These are phyloP conservation scores for Suillus hirtellus DNA, from an alignment of 768 basidiomycete species.

Conservation along the genomic window DNA sequence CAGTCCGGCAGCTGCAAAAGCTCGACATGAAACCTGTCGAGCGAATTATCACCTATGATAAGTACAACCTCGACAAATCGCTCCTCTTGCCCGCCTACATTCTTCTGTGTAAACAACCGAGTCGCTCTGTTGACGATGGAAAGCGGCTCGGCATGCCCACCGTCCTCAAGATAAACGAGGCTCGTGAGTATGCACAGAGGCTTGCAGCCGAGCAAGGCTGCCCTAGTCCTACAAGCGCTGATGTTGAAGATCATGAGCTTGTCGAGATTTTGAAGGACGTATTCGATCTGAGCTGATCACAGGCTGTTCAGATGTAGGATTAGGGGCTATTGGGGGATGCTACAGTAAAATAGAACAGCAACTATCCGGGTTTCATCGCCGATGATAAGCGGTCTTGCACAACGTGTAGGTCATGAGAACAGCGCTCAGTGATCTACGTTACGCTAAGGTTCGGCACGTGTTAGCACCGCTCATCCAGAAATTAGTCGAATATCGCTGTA, in stretches of 20 bases:
- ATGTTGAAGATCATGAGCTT: conserved; percentile 29
- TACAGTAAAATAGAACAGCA: not conserved
- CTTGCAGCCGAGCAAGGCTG: conserved; percentile 33
- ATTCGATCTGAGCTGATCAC: conserved; percentile 27
- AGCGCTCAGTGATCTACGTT: not conserved
- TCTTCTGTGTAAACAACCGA: conserved; percentile 49
- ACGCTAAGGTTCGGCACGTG: not conserved
- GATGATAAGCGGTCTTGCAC: not conserved
- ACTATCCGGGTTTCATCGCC: not conserved
- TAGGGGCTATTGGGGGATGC: not conserved
- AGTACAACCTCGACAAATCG: conserved; percentile 46
- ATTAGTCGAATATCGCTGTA: not conserved
- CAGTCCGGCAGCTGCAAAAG: conserved; percentile 56
- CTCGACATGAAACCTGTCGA: conserved; percentile 47
- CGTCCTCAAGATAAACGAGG: conserved; percentile 48
- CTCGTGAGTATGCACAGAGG: conserved; percentile 47
- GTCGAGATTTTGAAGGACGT: conserved; percentile 31
- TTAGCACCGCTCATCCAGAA: not conserved
- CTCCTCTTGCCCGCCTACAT: conserved; percentile 55
- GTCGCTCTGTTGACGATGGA: conserved; percentile 56
- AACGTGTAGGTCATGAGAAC: not conserved
- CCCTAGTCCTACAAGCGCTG: conserved; percentile 28
- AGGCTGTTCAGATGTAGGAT: not conserved
- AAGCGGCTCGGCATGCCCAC: conserved; percentile 58
- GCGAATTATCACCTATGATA: conserved; percentile 58